These are phyloP conservation scores for Diaporthe eres DNA, from an alignment of 2,329 filamentous ascomycete genomes.

Conservation along the genomic window DNA sequence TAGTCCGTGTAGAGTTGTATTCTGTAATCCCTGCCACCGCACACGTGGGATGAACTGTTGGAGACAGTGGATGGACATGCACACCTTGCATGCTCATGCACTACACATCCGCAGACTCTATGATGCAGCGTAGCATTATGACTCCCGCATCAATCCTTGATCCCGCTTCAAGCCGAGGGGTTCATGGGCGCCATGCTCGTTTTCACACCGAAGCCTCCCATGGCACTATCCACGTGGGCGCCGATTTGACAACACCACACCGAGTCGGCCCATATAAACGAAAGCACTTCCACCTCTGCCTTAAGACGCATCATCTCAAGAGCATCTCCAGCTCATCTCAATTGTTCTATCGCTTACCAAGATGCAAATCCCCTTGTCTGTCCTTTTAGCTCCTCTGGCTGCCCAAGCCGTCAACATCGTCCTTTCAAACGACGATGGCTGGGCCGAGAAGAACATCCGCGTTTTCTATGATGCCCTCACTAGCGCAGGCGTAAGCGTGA, in stretches of 20 bases:
- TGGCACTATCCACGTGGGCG: too few relatives aligned
- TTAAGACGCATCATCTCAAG: neutral
- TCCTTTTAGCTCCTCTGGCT: neutral
- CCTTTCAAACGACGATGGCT: conserved; percentile 76
- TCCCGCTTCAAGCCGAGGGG: conserved; percentile 6
- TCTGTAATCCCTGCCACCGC: neutral
- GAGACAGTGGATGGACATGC: neutral
- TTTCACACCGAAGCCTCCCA: neutral
- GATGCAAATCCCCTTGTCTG: conserved; percentile 10
- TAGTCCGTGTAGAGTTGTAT: neutral
- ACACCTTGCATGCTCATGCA: neutral
- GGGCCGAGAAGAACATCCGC: conserved; percentile 78
- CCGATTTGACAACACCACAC: neutral
- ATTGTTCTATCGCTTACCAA: neutral
- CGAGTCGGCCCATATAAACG: neutral
- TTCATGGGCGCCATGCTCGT: neutral
- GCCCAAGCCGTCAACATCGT: conserved; percentile 24
- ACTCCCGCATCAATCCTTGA: neutral
- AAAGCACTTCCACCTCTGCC: neutral
- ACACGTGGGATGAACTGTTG: conserved; percentile 31
- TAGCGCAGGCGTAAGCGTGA: conserved; percentile 69
- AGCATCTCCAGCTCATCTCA: neutral
- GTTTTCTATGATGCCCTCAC: conserved; percentile 70
- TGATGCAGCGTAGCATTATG: conserved; percentile 22
- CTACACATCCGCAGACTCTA: neutral